Base-by-base conservation (phyloP, 2,329 filamentous ascomycete species). In the Neocucurbitaria cava region DNA sequence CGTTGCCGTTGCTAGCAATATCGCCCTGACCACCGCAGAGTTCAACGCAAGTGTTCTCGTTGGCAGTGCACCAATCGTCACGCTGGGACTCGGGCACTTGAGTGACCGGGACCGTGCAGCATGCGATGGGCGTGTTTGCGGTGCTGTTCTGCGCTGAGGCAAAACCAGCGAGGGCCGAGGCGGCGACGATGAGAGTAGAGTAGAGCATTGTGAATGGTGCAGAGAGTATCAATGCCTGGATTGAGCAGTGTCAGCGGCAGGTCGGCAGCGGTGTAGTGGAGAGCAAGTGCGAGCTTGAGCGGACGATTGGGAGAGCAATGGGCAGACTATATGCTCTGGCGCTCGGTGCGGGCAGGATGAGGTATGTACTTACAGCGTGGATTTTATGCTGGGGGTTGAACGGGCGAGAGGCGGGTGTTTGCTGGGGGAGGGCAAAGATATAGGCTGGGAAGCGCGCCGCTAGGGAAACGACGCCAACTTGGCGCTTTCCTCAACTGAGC, bases 21-120 rank as follows among this genome's bases (percentile, higher is more conserved):
- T 69, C 68, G 58, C 81, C 71, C 49, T 65, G 65, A 53, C 70
- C 80, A 58, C 79, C 79, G 76, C 87, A 89, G 59, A 89, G 79
- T 53, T 80, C 70, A 15, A 83, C 84, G 77, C 87, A 89, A 40
- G 81, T 81, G 74, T 86, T 85, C 56, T 76, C 75, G 76, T 89
- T 78, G 59, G 80, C 84, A 49, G 74, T 72, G 71, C 87, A 89
- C 85, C 85, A 89, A 52, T 76, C 61, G 68, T 74, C 61, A 59
- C 76, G 76, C 21, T 70, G 62, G 38, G 68, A 49, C 2, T 65
- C n/a, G 38, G 71, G 58, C 38, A 86, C 74, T 24, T 62, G 46
- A 65, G 60, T 72, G 48, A 81, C 64, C 58, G 78, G 68, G 69
- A 85, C 79, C 41, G 69, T 70, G 64, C 73, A 75, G 71, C 73